Conservation (phyloP, 345 rosid genomes). For the Leavenworthia alabamica region DNA sequence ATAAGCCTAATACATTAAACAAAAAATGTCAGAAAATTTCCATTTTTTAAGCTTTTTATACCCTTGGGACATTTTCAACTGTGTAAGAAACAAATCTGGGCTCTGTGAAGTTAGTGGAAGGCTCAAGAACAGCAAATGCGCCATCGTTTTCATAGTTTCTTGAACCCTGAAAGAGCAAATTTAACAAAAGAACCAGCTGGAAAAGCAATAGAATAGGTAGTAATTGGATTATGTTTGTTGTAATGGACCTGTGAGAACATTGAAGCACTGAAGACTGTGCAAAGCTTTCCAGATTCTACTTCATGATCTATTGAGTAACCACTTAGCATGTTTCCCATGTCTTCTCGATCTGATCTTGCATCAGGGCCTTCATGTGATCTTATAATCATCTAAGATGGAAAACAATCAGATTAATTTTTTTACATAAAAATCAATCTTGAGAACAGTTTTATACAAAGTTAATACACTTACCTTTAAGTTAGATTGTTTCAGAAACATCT, state of each 20-base stretch:
- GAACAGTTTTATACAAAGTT: not conserved
- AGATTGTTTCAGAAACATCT: constrained; percentile 31
- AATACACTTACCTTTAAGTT: constrained; percentile 31
- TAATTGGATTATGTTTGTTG: not conserved
- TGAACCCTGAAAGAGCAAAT: constrained; percentile 24
- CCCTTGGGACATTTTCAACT: constrained; percentile 34
- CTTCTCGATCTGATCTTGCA: constrained; percentile 35
- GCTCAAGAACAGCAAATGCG: constrained; percentile 39
- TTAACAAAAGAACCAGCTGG: not conserved
- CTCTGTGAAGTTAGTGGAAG: constrained; percentile 34
- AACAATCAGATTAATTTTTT: not conserved
- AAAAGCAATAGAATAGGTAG: not conserved
- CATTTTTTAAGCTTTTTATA: constrained; percentile 1
- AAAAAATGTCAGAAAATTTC: not conserved
- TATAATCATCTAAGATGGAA: constrained; percentile 32
- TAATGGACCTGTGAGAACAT: constrained; percentile 32
- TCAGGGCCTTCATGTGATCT: constrained; percentile 44
- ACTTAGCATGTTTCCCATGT: constrained; percentile 33
- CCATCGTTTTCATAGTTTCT: constrained; percentile 35
- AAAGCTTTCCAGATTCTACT: constrained; percentile 39
- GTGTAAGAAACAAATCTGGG: constrained; percentile 36
- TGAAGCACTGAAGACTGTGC: constrained; percentile 38
- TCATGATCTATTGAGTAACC: constrained; percentile 41
- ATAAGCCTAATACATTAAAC: not conserved
- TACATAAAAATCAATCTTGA: not conserved